Evolutionary conservation across 148 eudicot species (phyloP), one percentile per base, ranked within the genome.

Genomic region (Rhododendron ovatum): DNA sequence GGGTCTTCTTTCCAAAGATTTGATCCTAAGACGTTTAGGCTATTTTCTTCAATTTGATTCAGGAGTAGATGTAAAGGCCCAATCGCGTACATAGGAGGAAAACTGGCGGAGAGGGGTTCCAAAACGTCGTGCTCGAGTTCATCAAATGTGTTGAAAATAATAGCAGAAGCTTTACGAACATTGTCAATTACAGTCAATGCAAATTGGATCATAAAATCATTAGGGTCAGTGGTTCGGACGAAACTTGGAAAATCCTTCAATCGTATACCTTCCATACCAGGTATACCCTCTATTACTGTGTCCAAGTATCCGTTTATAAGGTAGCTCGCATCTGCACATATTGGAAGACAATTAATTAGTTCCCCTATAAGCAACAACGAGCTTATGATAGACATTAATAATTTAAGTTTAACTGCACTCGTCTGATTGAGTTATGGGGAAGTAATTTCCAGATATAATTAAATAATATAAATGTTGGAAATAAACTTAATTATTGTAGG

Each of bases 301-400:
- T 83, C 84, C 47, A 83, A 83, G 47, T 83, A 83, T 6, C 77
- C 84, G 7, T 83, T 83, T n/a, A 53, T 83, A 9, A 83, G n/a
- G 18, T 11, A 83, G 65, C 77, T 83, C 55, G 1, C 53, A 17
- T 63, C 84, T 83, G 84, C 76, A 83, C 33, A 65, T 0, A 41
- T 37, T 28, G 77, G 37, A 50, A 83, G 20, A 37, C 1, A 39
- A 48, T 57, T 47, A 47, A 51, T 74, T 41, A 7, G 43, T 33
- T 41, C 45, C 45, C 17, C 2, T 35, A 13, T 74, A 41, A 74
- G 18, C 43, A 33, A 17, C 43, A 33, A 17, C 18, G 4, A 33
- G 15, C 78, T 1, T 30, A 71, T 7, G 0, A 65, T 65, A 7
- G 33, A 9, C 28, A n/a, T 65, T 17, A 7, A n/a, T 5, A 5